Evolutionary conservation across 345 rosid species (phyloP).

Genomic region (Eutrema yunnanense): DNA sequence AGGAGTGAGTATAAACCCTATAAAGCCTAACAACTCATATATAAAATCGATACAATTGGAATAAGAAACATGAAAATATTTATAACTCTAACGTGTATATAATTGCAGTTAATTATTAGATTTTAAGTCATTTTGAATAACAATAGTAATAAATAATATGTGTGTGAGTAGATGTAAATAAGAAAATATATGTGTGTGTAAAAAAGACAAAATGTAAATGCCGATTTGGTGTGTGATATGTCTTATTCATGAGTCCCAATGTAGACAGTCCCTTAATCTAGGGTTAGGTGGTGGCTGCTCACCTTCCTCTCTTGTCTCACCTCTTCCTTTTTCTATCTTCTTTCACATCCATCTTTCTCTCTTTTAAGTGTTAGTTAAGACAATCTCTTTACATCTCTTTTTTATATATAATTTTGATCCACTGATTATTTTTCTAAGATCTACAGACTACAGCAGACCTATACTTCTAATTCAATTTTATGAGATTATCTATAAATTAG

Average conservation of each 20-base stretch:
- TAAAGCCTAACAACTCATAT: too few relatives aligned
- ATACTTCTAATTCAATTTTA: background rate
- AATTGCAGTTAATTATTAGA: too few relatives aligned
- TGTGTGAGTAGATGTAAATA: background rate
- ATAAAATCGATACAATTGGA: too few relatives aligned
- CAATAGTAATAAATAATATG: background rate
- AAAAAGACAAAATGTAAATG: conserved; percentile 7
- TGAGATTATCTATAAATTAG: background rate
- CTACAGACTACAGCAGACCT: background rate
- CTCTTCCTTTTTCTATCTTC: conserved; percentile 22
- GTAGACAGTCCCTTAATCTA: conserved; percentile 20
- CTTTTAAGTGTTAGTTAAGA: background rate
- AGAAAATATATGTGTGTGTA: background rate
- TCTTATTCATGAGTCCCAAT: conserved; percentile 20
- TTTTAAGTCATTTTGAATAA: too few relatives aligned
- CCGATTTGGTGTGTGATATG: conserved; percentile 8
- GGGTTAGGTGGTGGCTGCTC: conserved; percentile 75
- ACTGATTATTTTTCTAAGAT: background rate
- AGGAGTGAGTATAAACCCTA: too few relatives aligned
- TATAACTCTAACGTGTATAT: too few relatives aligned
- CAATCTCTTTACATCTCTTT: conserved; percentile 14
- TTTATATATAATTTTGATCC: background rate
- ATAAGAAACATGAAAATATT: too few relatives aligned
- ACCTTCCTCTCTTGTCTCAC: conserved; percentile 40
- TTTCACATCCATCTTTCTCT: conserved; percentile 12